Percentiles rank a stretch among this genome's conserved stretches.
Conservation (phyloP, 2,329 filamentous ascomycete genomes). For the Graphium sp. region DNA sequence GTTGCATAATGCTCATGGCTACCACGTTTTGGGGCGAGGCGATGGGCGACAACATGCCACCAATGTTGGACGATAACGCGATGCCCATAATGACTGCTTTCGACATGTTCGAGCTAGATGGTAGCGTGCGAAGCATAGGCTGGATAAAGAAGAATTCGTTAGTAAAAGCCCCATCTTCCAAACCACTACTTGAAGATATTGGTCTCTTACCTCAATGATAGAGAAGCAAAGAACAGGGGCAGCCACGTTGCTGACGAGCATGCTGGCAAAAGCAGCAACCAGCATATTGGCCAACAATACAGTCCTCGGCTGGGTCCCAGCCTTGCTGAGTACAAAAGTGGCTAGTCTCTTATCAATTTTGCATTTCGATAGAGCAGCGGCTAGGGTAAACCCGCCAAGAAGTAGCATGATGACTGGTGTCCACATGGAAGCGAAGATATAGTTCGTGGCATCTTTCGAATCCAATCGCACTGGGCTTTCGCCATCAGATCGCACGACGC, state of each 20-base stretch:
- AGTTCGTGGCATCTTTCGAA: constrained; percentile 66
- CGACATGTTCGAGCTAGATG: constrained; percentile 79
- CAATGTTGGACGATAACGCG: constrained; percentile 86
- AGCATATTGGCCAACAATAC: constrained; percentile 98
- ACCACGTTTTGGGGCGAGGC: constrained; percentile 97
- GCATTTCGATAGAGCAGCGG: constrained; percentile 88
- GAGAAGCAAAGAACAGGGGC: constrained; percentile 94
- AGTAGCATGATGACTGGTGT: constrained; percentile 97
- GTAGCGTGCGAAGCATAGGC: constrained; percentile 87
- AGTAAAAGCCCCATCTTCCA: too few relatives aligned
- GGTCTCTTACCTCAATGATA: constrained; percentile 62
- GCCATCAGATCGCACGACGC: constrained; percentile 65
- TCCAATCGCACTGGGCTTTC: constrained; percentile 50
- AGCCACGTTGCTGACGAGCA: constrained; percentile 98
- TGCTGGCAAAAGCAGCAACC: constrained; percentile 90
- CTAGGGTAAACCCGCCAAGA: constrained; percentile 88
- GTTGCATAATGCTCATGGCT: constrained; percentile 87
- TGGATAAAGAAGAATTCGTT: constrained; percentile 15
- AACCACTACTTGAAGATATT: not conserved
- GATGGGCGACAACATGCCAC: constrained; percentile 90
- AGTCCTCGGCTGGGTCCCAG: constrained; percentile 74
- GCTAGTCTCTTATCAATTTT: constrained; percentile 96
- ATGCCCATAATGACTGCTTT: constrained; percentile 93
- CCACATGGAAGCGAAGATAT: constrained; percentile 95
- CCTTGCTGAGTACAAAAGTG: constrained; percentile 90